Percentiles rank a stretch among this genome's conserved stretches.
phyloP scores from a whole-genome alignment of 352 stramenopile species.

The Hyaloperonospora brassicae region DNA sequence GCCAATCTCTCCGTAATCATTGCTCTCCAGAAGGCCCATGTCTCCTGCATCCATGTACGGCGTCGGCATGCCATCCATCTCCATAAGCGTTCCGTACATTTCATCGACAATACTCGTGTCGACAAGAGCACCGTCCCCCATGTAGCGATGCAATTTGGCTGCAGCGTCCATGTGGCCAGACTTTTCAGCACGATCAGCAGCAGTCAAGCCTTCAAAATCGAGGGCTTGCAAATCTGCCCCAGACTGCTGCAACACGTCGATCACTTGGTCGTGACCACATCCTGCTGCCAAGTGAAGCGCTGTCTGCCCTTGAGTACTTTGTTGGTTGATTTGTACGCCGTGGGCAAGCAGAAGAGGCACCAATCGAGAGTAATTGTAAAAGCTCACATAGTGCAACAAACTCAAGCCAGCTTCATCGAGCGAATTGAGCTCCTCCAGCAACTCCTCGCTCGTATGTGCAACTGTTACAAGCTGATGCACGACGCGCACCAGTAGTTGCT shows the following conservation, averaged over 20 bases:
- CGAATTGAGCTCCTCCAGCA: slow-evolving; percentile 83
- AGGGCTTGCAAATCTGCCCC: slow-evolving; percentile 49
- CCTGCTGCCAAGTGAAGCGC: slow-evolving; percentile 77
- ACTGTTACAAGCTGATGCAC: slow-evolving; percentile 75
- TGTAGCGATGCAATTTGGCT: slow-evolving; percentile 34
- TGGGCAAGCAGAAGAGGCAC: slow-evolving; percentile 73
- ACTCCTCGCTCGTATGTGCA: slow-evolving; percentile 66
- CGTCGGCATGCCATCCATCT: slow-evolving; percentile 39
- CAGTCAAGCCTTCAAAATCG: slow-evolving; percentile 68
- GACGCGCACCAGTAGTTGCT: slow-evolving; percentile 77
- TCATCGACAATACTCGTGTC: slow-evolving; percentile 16
- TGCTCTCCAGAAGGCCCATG: slow-evolving; percentile 27
- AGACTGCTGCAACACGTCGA: slow-evolving; percentile 52
- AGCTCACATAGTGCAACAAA: slow-evolving; percentile 85
- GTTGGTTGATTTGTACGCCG: slow-evolving; percentile 77
- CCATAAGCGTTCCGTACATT: slow-evolving; percentile 35
- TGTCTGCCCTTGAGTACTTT: slow-evolving; percentile 76
- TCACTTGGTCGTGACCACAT: slow-evolving; percentile 59
- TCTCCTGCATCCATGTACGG: slow-evolving; percentile 33
- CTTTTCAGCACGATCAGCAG: slow-evolving; percentile 70
- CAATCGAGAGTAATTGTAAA: slow-evolving; percentile 81
- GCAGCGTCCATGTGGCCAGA: slow-evolving; percentile 51
- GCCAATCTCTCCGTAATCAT: slow-evolving; percentile 2
- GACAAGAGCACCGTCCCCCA: slow-evolving; percentile 15
- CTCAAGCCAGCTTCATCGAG: slow-evolving; percentile 81